Percentiles rank a stretch among this genome's conserved stretches.
These are phyloP conservation scores for Colletotrichum incanum DNA, from an alignment of 2,329 filamentous ascomycete genomes.

Conservation along the genomic window DNA sequence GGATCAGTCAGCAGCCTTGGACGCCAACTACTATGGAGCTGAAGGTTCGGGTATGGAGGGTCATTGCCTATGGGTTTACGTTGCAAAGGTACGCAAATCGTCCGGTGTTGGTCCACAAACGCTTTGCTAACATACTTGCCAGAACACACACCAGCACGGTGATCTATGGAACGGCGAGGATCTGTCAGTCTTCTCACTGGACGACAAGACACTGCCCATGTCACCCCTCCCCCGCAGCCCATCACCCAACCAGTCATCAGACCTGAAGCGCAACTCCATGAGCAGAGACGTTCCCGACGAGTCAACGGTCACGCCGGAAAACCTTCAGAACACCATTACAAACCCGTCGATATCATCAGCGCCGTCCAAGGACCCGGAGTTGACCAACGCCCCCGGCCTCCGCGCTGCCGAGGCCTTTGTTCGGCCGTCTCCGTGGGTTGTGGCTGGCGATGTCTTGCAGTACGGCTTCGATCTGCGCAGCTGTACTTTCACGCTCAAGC, in stretches of 20 bases:
- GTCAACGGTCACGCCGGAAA: conserved; percentile 78
- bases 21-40: conserved; percentile 94
- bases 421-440: conserved; percentile 84
- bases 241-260: conserved; percentile 49
- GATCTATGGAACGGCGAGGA: conserved; percentile 99
- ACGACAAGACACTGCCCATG: conserved; percentile 78
- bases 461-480: conserved; percentile 88
- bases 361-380: conserved; percentile 67
- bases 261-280: conserved; percentile 30
- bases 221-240: conserved; percentile 64
- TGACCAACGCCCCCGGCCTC: conserved; percentile 79
- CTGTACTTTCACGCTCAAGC: conserved; percentile 81
- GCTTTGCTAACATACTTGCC: conserved; percentile 26
- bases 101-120: background rate
- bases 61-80: conserved; percentile 92
- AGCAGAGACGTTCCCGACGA: conserved; percentile 65
- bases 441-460: conserved; percentile 78
- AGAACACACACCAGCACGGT: conserved; percentile 91
- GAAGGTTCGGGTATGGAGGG: conserved; percentile 89
- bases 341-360: conserved; percentile 76
- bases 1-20: conserved; percentile 91
- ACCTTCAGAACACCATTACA: conserved; percentile 81
- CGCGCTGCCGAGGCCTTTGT: conserved; percentile 95
- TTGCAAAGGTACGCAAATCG: conserved; percentile 69
- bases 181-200: conserved; percentile 87